Evolutionary conservation across 225 moss, liverwort and hornwort species (phyloP), one percentile per base, ranked within the genome.

Genomic region (Bryum argenteum): DNA sequence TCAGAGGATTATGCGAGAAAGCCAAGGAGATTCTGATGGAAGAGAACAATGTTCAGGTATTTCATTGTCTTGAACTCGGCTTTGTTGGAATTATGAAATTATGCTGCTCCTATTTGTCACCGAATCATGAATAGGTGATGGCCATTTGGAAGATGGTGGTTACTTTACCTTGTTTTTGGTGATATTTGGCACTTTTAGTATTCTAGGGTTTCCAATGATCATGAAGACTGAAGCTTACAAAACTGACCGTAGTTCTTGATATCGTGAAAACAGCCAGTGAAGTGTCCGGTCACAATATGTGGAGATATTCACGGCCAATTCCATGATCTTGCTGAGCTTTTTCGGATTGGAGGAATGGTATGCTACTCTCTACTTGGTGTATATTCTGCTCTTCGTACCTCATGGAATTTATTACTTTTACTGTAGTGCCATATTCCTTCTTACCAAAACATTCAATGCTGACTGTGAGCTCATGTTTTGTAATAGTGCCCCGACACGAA

Each of bases 21-120:
- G 85, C 85, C 21, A 85, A 85, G 73, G 85, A 85, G 69, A 85
- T 85, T 61, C 66, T 85, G 79, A 85, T 77, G 85, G 73, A 82
- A 68, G 85, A 85, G 50, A 85, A 85, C 4, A 85, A 85, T 67
- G 85, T 85, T 24, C 85, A 85, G 85, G 85, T 85, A 71, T 39
- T 24, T 10, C 10, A 8, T 22, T 67, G 50, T 62, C 21, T 8
- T 1, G 4, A 67, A 18, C 16, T 45, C 19, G 40, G 56, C 16
- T 74, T 3, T 20, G 54, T 63, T 19, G 37, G 10, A 24, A 45
- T 40, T 50, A 3, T 14, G 2, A 26, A 23, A 53, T 24, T 37
- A 39, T n/a, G 61, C 22, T 43, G 22, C 11, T 60, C 41, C 13
- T 50, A 1, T 18, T 28, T 8, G 28, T 18, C 43, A 54, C 22